Evolutionary conservation across 768 basidiomycete species (phyloP), one percentile per base, ranked within the genome.

Genomic region (Lactarius trivialis): DNA sequence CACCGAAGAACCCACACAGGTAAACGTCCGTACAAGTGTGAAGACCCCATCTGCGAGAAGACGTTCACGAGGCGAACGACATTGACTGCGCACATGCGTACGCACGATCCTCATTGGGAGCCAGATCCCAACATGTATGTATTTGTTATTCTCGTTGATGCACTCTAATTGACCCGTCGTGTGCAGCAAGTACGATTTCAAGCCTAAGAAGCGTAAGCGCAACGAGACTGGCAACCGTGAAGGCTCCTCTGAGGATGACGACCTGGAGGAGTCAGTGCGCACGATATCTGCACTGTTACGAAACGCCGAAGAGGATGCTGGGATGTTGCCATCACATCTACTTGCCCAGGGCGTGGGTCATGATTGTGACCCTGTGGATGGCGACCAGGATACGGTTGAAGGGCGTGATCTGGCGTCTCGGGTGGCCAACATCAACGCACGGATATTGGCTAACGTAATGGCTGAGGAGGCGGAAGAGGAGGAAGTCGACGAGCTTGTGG

Each of bases 1-100:
- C 93, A 96, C 77, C 85, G 93, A 56, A 83, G 93, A 67, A 93
- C 91, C 26, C 92, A 90, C 69, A 91, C 89, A 9, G 91, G 88
- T 48, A 93, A 89, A 72, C 83, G 90, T 56, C 89, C 89, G 34
- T 93, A 91, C 73, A 90, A 87, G 71, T 93, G 91, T 71, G 89
- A 91, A 72, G 85, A 89, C 65, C 82, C 86, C 4, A 81, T 83
- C 62, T 91, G 89, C 73, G 87, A 89, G 69, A 93, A 93, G 79
- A 90, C 89, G 1, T 93, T 93, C 73, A 92, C 90, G 24, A 82
- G 92, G 60, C 81, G 90, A 61, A 91, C 91, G 58, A 92, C 91
- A 26, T 74, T 94, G 59, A 92, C 88, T 6, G 83, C 87, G 34
- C 92, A 93, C 73, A 92, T 93, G 90, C 83, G 85, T 61, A 89